phyloP scores from a whole-genome alignment of 441 rosid species.

The Populus tomentosa region DNA sequence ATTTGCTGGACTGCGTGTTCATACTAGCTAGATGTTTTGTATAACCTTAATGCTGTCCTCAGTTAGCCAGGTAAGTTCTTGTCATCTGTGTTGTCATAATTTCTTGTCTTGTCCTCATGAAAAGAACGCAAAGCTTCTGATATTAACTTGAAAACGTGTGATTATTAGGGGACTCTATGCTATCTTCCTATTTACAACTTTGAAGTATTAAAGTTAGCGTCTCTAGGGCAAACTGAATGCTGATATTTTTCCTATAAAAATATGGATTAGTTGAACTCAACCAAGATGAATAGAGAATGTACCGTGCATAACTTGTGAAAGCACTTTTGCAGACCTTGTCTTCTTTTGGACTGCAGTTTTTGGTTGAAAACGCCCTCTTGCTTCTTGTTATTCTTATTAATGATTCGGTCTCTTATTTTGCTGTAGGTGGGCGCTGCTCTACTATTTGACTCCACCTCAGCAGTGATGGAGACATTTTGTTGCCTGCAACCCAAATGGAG shows the following conservation, averaged over 20 bases:
- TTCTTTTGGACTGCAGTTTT: constrained; percentile 21
- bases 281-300: constrained; percentile 3
- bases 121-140: constrained; percentile 2
- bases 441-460: constrained; percentile 15
- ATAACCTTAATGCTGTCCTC: background rate
- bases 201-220: background rate
- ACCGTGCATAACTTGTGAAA: constrained; percentile 7
- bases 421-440: constrained; percentile 30
- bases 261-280: constrained; percentile 8
- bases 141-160: background rate
- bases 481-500: constrained; percentile 25
- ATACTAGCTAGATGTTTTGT: background rate
- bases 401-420: constrained; percentile 21
- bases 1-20: background rate
- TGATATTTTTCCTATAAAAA: background rate
- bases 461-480: constrained; percentile 20
- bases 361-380: constrained; percentile 15
- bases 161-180: background rate
- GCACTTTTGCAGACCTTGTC: constrained; percentile 19
- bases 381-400: background rate
- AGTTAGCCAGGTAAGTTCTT: constrained; percentile 21
- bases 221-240: constrained; percentile 9
- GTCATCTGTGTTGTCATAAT: no score
- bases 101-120: background rate
- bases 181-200: constrained; percentile 5